A percentile compares a stretch with the other conserved stretches of the same genome.
phyloP scores from a whole-genome alignment of 208 protist genomes.

The Wallacemonas sp. region DNA sequence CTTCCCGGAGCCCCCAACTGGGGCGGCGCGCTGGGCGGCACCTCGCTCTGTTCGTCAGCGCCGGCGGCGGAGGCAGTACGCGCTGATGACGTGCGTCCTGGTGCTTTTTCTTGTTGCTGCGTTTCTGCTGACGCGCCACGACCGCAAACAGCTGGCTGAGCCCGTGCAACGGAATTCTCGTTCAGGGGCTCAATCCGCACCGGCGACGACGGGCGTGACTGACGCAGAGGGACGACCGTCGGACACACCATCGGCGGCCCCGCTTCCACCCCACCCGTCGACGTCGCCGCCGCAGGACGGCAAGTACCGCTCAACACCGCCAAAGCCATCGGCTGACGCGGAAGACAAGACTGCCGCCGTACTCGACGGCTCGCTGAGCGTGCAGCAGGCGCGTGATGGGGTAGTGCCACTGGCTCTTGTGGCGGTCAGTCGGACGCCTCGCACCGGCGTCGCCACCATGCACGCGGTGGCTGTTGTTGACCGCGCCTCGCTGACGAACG shows the following conservation, averaged over 20 bases:
- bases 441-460: neutral
- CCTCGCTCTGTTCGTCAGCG: neutral
- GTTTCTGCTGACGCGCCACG: slow-evolving; percentile 11
- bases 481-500: neutral
- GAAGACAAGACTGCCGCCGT: neutral
- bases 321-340: no score
- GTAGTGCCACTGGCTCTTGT: neutral
- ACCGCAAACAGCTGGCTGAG: no score
- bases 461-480: neutral
- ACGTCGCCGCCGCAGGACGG: no score
- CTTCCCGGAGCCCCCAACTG: neutral
- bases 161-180: no score
- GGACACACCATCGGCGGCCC: no score
- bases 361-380: neutral
- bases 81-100: neutral
- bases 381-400: neutral
- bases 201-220: no score
- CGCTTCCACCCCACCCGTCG: no score
- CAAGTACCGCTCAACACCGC: no score
- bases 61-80: neutral
- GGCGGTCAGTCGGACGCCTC: neutral
- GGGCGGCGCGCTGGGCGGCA: neutral
- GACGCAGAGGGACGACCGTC: no score
- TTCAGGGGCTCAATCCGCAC: no score
- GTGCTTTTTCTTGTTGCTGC: neutral